Base-by-base conservation (phyloP, 805 yeast species). In the Wickerhamiella dianesei region DNA sequence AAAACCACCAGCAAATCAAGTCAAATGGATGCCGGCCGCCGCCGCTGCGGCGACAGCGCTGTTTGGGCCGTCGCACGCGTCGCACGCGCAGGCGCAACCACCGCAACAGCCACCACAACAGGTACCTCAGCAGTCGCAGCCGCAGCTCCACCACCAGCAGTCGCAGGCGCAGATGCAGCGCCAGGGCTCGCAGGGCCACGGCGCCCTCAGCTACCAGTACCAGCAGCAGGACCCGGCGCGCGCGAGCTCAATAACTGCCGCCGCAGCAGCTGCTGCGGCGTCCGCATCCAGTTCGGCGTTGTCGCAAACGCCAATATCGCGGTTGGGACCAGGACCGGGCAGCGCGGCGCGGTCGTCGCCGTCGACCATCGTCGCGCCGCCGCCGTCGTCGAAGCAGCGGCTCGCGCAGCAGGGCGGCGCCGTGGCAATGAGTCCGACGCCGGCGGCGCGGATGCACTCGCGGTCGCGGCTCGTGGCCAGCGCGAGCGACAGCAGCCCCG, bases 401-500 rank as follows among this genome's bases (percentile, higher is more conserved):
- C 37, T 5, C 25, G 19, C 39, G 18, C 16, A 8, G 21, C 25
- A 21, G 12, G 21, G 43, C 16, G 37, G 44, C 29, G n/a, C 9
- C 17, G 19, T 40, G 19, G 35, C 19, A 6, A 18, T 19, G 20
- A 37, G 17, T 2, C 64, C 63, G 2, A 60, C 64, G 1, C 64
- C 64, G 13, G 62, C 61, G 16, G 56, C 55, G 35, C 54, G 63
- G 16, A 43, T 49, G 46, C 53, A 50, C 32, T 57, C 61, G 6
- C 41, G 48, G 12, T 49, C 62, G 4, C 54, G 53, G 37, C 55
- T 59, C 9, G 62, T 60, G 6, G 49, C 60, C n/a, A 58, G 46
- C 16, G 62, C 64, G 3, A 56, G 58, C 29, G 60, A 56, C 40
- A 49, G 55, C 25, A 52, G 59, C 29, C 64, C 64, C 2, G 64